Evolutionary conservation across 176 grass and related monocot genomes (phyloP).

Genomic region (Pontederia paniculata): DNA sequence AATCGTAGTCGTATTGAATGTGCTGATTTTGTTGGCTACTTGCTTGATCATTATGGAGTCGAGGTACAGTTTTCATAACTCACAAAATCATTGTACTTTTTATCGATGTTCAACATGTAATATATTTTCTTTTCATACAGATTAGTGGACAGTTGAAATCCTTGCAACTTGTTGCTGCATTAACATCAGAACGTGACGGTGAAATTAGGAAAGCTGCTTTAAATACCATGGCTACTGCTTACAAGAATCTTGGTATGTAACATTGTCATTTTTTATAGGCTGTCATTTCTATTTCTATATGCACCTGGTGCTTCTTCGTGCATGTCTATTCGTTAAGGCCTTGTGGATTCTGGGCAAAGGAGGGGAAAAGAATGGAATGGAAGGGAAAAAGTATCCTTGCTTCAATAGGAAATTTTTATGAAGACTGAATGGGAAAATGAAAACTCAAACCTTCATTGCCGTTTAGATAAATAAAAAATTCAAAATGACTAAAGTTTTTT

Average conservation of each 20-base stretch:
- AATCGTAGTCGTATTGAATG: constrained; percentile 96
- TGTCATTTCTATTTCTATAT: no score
- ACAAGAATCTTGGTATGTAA: constrained; percentile 73
- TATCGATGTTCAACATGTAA: not conserved
- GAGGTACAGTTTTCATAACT: constrained; percentile 37
- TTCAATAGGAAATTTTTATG: no score
- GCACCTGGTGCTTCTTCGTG: no score
- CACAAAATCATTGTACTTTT: not conserved
- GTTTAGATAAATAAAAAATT: no score
- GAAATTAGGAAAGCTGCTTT: constrained; percentile 95
- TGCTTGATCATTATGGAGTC: constrained; percentile 70
- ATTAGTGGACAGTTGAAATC: constrained; percentile 96
- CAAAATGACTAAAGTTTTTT: no score
- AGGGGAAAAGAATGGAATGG: no score
- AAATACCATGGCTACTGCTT: constrained; percentile 93
- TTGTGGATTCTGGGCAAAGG: no score
- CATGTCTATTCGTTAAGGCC: no score
- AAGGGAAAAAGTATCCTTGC: no score
- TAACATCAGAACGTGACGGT: constrained; percentile 92
- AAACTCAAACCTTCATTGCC: no score
- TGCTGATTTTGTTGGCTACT: constrained; percentile 84
- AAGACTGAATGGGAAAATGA: no score
- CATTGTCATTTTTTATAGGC: no score
- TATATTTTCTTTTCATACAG: constrained; percentile 27
- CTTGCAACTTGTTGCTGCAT: constrained; percentile 74